Percentiles rank a stretch among this genome's conserved stretches.
phyloP scores from a whole-genome alignment of 2,329 filamentous ascomycete genomes.

The Hymenoscyphus fraxineus region DNA sequence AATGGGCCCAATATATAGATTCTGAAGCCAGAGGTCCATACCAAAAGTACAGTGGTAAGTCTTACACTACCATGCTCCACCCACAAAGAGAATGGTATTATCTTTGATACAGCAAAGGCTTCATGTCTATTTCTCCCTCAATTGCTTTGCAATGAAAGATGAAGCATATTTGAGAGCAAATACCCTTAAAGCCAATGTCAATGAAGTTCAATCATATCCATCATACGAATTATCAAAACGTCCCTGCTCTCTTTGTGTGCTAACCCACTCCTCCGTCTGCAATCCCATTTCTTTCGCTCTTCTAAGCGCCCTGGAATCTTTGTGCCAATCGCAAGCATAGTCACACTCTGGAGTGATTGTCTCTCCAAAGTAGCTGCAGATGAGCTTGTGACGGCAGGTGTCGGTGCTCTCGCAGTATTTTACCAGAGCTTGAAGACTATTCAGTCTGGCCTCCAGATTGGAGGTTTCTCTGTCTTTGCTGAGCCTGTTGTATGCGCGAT shows the following conservation, averaged over 20 bases:
- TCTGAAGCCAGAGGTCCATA: not conserved
- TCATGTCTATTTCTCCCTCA: not conserved
- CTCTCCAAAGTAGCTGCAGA: constrained; percentile 77
- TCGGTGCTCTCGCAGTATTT: constrained; percentile 76
- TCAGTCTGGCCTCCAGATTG: constrained; percentile 49
- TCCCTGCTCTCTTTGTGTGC: constrained; percentile 58
- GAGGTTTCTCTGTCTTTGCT: constrained; percentile 44
- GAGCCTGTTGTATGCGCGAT: constrained; percentile 61
- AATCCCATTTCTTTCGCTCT: constrained; percentile 53
- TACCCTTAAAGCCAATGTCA: not conserved
- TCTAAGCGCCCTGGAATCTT: constrained; percentile 57
- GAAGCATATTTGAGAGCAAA: not conserved
- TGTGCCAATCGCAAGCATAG: constrained; percentile 76
- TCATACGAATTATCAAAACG: constrained; percentile 54
- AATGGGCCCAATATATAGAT: not conserved
- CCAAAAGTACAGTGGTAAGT: not conserved
- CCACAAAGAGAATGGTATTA: not conserved
- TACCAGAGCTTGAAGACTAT: constrained; percentile 66
- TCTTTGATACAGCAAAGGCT: not conserved
- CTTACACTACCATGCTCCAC: not conserved
- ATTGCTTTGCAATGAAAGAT: not conserved
- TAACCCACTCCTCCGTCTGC: constrained; percentile 59
- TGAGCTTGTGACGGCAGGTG: constrained; percentile 70
- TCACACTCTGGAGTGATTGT: constrained; percentile 56
- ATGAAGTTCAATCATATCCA: constrained; percentile 36